Percentiles rank a stretch among this genome's conserved stretches.
Conservation (phyloP, 2,329 filamentous ascomycete species). For the Alternaria brassicicola region DNA sequence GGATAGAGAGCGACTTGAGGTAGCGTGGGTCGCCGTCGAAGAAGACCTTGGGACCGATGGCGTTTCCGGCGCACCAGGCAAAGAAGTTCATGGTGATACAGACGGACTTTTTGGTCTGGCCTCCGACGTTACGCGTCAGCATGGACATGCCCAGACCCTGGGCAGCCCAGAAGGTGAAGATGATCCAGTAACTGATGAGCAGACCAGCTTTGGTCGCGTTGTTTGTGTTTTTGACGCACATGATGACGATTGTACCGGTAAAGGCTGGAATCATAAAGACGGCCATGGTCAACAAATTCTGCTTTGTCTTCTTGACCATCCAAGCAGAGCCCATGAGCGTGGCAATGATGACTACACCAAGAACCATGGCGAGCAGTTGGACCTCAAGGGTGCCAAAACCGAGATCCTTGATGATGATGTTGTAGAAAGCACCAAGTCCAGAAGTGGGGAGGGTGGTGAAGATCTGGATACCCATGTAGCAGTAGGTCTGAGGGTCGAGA, state of each 20-base stretch:
- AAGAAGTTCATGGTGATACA: constrained; percentile 73
- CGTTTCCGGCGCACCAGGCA: constrained; percentile 71
- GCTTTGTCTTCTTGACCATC: constrained; percentile 70
- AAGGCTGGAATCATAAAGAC: constrained; percentile 72
- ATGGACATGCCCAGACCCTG: constrained; percentile 71
- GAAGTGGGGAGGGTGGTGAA: constrained; percentile 76
- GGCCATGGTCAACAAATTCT: constrained; percentile 71
- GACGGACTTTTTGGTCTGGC: constrained; percentile 74
- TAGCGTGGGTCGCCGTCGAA: constrained; percentile 66
- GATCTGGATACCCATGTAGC: constrained; percentile 66
- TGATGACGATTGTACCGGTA: constrained; percentile 72
- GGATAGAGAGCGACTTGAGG: constrained; percentile 71
- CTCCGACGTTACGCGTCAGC: constrained; percentile 72
- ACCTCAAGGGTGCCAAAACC: constrained; percentile 70
- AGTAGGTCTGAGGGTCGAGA: constrained; percentile 65
- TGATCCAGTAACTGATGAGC: constrained; percentile 76
- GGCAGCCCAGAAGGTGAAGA: constrained; percentile 77
- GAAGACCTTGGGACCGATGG: constrained; percentile 60
- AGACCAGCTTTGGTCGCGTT: constrained; percentile 68
- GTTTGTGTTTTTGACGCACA: constrained; percentile 66
- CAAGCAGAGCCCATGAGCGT: constrained; percentile 70
- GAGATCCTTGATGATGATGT: constrained; percentile 74
- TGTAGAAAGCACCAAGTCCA: constrained; percentile 74
- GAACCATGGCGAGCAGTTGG: constrained; percentile 75
- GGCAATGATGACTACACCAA: constrained; percentile 75